Conservation (phyloP, 805 yeast genomes). For the Candida palmyrensis region DNA sequence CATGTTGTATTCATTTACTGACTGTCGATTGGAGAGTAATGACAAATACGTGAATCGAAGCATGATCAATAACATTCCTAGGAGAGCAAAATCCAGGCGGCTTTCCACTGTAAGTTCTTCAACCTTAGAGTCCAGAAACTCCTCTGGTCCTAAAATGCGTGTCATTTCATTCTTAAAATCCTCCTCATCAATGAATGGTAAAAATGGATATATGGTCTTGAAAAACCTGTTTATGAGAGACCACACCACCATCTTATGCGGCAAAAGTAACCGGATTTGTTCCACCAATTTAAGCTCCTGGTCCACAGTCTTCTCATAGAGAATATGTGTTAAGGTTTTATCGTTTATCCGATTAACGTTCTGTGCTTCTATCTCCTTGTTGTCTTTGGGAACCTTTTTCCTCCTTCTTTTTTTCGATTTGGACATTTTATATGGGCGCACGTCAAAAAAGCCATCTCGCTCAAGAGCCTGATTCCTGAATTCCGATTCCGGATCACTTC, state of each 20-base stretch:
- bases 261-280: slow-evolving; percentile 40
- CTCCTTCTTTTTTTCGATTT: slow-evolving; percentile 2
- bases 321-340: slow-evolving; percentile 24
- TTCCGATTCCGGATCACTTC: slow-evolving; percentile 12
- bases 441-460: slow-evolving; percentile 19
- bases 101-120: slow-evolving; percentile 21
- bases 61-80: slow-evolving; percentile 30
- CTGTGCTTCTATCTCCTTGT: not conserved
- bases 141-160: slow-evolving; percentile 40
- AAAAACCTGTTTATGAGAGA: slow-evolving; percentile 55
- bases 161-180: slow-evolving; percentile 40
- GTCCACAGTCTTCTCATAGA: slow-evolving; percentile 25
- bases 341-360: slow-evolving; percentile 15
- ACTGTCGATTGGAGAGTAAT: slow-evolving; percentile 29
- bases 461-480: slow-evolving; percentile 21
- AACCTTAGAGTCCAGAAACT: slow-evolving; percentile 15
- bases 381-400: not conserved
- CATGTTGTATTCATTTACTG: slow-evolving; percentile 23
- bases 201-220: slow-evolving; percentile 52
- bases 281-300: slow-evolving; percentile 36
- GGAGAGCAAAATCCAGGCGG: slow-evolving; percentile 28
- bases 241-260: slow-evolving; percentile 53
- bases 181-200: slow-evolving; percentile 63
- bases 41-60: slow-evolving; percentile 33
- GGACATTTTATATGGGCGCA: slow-evolving; percentile 12